Evolutionary conservation across 352 stramenopile genomes (phyloP).

Genomic region (Phytopythium vexans): DNA sequence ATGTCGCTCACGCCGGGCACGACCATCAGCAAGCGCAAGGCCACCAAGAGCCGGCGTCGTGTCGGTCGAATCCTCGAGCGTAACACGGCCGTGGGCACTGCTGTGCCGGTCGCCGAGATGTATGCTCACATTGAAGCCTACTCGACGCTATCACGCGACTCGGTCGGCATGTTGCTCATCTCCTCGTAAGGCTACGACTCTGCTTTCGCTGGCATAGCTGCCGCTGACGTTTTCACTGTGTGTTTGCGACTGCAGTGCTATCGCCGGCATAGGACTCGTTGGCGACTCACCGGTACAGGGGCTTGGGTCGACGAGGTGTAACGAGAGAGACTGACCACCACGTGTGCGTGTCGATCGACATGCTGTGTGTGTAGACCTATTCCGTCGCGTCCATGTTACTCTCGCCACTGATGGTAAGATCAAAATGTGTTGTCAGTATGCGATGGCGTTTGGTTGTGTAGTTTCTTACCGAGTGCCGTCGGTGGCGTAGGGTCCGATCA

Average conservation of each 20-base stretch:
- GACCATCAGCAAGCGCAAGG: constrained; percentile 58
- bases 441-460: not conserved
- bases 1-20: constrained; percentile 86
- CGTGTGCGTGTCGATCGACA: not conserved
- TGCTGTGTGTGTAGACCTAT: constrained; percentile 47
- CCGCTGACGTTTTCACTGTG: constrained; percentile 1
- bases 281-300: constrained; percentile 57
- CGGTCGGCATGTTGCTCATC: constrained; percentile 83
- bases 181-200: constrained; percentile 49
- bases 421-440: not conserved
- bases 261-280: constrained; percentile 76
- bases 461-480: not conserved
- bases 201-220: constrained; percentile 4
- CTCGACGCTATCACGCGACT: constrained; percentile 76
- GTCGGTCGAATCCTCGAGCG: constrained; percentile 70
- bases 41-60: constrained; percentile 44
- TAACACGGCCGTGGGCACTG: constrained; percentile 77
- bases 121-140: constrained; percentile 84
- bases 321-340: too few species aligned
- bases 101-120: constrained; percentile 84
- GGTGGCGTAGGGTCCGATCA: constrained; percentile 57
- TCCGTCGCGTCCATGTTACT: constrained; percentile 88
- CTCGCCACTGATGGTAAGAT: constrained; percentile 77
- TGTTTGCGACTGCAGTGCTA: constrained; percentile 37
- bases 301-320: not conserved